Evolutionary conservation across 331 rosid genomes (phyloP), one percentile per base, ranked within the genome.

Genomic region (Malus hybrid): DNA sequence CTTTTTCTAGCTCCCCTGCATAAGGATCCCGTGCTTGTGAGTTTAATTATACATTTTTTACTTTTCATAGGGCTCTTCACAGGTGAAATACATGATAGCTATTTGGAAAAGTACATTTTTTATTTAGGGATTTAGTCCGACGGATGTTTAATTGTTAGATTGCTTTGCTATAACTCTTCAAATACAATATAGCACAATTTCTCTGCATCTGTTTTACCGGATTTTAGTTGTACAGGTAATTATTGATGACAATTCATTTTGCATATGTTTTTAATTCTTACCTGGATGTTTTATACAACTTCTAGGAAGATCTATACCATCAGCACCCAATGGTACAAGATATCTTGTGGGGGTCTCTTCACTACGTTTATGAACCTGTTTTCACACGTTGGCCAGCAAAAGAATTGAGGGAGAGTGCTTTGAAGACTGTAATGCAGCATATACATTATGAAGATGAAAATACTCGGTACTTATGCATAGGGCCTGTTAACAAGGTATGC

Each of bases 401-500:
- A 74, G 70, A 62, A 73, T 34, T 82, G 73, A 82, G 82, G 64
- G 85, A 82, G 72, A 82, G 69, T 70, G 82, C 85, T 24, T 24
- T 24, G 24, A 24, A 24, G 24, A 24, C 24, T 24, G 24, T 24
- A 24, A 24, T 24, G 24, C 24, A 24, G 24, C 24, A 24, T 24
- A 24, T 24, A 24, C 24, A 24, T 24, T 24, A 24, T 24, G 24
- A 82, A 82, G 85, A 82, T 78, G 85, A 82, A 78, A 82, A 82
- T 73, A 82, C 65, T 61, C 34, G 34, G 66, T 61, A 61, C 14
- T 4, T 61, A 61, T 61, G 66, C 66, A 61, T 61, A 50, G 85
- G 85, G 53, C 85, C 85, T 61, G 82, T 82, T 48, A 82, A 82
- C 79, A 78, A 82, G 79, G 85, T 82, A 71, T 71, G 66, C 39